Evolutionary conservation across 2,329 filamentous ascomycete species (phyloP).

Genomic region (Claviceps citrina): DNA sequence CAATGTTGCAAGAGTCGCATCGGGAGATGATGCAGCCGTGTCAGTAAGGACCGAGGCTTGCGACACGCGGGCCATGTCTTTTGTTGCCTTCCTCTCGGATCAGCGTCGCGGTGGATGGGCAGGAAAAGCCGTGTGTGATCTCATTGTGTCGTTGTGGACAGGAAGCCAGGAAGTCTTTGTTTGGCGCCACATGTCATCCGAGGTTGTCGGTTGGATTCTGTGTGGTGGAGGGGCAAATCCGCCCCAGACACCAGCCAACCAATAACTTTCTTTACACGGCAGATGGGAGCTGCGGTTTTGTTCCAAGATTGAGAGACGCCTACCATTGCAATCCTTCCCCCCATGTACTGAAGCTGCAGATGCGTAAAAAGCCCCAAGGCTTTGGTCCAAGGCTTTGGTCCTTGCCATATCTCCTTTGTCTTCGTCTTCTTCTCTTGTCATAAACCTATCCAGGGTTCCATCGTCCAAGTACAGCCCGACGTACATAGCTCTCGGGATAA

Average conservation of each 20-base stretch:
- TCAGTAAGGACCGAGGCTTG: background rate
- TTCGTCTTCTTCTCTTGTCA: too few relatives aligned
- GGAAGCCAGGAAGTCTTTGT: background rate
- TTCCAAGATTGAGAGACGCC: too few relatives aligned
- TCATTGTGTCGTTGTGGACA: background rate
- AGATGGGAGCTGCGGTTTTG: too few relatives aligned
- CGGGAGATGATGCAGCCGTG: constrained; percentile 10
- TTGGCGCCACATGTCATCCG: constrained; percentile 1
- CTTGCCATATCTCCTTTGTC: too few relatives aligned
- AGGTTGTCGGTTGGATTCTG: background rate
- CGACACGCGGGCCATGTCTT: background rate
- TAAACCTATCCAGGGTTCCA: too few relatives aligned
- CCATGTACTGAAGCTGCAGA: too few relatives aligned
- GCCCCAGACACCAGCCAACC: background rate
- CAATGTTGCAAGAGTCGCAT: constrained; percentile 32
- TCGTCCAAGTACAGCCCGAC: too few relatives aligned
- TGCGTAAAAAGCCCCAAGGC: too few relatives aligned
- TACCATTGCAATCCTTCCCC: too few relatives aligned
- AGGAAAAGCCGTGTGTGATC: background rate
- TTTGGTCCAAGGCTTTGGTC: too few relatives aligned
- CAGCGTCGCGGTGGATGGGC: background rate
- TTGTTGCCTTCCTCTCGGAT: background rate
- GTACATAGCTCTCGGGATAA: too few relatives aligned
- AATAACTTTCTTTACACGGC: background rate
- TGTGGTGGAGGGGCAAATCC: background rate